Evolutionary conservation across 148 eudicot species (phyloP), one percentile per base, ranked within the genome.

Genomic region (Amaranthus cruentus): DNA sequence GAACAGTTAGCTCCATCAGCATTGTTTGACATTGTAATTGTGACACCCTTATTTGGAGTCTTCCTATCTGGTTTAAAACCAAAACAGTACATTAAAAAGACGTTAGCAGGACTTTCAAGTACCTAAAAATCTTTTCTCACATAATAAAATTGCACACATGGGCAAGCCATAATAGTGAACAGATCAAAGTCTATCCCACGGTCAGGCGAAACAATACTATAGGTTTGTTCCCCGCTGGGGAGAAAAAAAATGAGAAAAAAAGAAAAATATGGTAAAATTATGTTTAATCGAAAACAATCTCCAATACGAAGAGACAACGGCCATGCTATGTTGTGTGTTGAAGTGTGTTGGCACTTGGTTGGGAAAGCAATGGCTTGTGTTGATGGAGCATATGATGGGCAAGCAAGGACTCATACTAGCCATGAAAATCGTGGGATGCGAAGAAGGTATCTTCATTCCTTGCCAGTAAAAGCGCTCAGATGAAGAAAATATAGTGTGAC

Each of bases 21-120:
- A 38, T 13, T 75, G 72, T 76, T 83, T 73, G 87, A 81, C 89
- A 94, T 84, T 73, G 79, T 83, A 65, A 91, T 82, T 61, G 81
- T 76, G 38, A 89, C 86, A 69, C 98, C 98, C 76, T 54, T 86
- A 48, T 84, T 83, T 52, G 98, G 98, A 76, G 72, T 73, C 73
- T 83, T 82, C 73, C 70, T 74, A 85, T 91, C 98, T 94, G 88
- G 75, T 74, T 78, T 9, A 72, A 44, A 56, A 73, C 51, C 28
- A 43, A 75, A 12, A 56, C 71, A 64, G 54, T 11, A 53, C 10
- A 58, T 68, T 42, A 28, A 53, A 75, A 70, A 49, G 21, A 28
- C 2, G 6, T 18, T n/a, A 28, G 10, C 44, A 47, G 54, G 38
- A 12, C 38, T 66, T 48, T 6, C 38, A 66, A 47, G 63, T 13